Evolutionary conservation across 768 basidiomycete genomes (phyloP).

Genomic region (Trametes punicea): DNA sequence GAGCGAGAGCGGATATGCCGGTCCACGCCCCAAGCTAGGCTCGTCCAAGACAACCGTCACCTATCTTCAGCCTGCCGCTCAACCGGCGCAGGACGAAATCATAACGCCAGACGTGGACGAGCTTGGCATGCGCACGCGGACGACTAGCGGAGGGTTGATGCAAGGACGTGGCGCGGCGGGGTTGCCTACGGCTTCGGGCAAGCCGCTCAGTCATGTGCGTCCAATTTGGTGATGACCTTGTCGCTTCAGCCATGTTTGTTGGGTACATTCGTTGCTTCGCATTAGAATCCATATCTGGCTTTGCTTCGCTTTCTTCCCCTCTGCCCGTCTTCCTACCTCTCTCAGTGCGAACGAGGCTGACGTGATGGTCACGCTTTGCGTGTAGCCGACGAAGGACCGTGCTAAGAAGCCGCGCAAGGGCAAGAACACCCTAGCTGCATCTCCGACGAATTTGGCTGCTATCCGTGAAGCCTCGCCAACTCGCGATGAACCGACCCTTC

Average conservation of each 20-base stretch:
- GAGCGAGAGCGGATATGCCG: constrained; percentile 19
- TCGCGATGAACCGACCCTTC: background rate
- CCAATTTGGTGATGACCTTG: constrained; percentile 59
- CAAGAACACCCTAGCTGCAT: constrained; percentile 24
- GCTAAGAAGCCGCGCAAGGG: constrained; percentile 64
- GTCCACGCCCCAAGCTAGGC: constrained; percentile 43
- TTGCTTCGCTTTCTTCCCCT: constrained; percentile 7
- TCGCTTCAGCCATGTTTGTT: constrained; percentile 2
- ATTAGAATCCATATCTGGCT: constrained; percentile 26
- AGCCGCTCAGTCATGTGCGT: constrained; percentile 86
- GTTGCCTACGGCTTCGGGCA: constrained; percentile 47
- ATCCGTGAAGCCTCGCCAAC: constrained; percentile 7
- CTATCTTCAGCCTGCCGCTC: constrained; percentile 43
- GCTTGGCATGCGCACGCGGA: constrained; percentile 34
- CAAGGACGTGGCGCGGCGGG: constrained; percentile 14
- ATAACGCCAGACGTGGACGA: constrained; percentile 35
- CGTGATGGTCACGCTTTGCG: constrained; percentile 16
- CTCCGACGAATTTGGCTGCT: constrained; percentile 5
- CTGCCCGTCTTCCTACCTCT: background rate
- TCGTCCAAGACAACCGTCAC: constrained; percentile 77
- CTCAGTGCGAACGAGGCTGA: constrained; percentile 11
- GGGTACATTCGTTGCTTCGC: background rate
- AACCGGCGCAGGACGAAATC: constrained; percentile 13
- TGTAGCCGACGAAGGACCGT: constrained; percentile 72
- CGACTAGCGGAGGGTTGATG: constrained; percentile 24